Conservation (phyloP, 495 filamentous ascomycete genomes). For the Neurospora africana region DNA sequence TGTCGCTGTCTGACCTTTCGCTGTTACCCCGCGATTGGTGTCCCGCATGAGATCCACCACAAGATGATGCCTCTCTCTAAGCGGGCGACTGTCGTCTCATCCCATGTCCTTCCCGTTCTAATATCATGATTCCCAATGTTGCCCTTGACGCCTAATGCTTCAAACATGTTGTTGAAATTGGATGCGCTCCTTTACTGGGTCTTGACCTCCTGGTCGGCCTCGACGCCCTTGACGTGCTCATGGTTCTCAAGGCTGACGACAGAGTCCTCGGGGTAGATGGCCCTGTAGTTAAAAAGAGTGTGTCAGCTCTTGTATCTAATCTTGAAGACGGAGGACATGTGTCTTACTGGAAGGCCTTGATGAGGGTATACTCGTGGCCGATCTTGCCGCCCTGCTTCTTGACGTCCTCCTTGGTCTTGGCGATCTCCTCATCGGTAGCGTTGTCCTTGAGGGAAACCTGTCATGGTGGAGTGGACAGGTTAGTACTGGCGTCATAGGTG, state of each 20-base stretch:
- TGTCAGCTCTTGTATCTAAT: not conserved
- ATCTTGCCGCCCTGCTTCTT: constrained; percentile 67
- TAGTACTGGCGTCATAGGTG: not conserved
- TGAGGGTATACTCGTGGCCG: constrained; percentile 68
- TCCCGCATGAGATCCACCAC: not conserved
- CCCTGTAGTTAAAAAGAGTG: constrained; percentile 38
- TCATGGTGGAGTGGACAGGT: constrained; percentile 1
- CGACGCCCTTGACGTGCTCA: constrained; percentile 61
- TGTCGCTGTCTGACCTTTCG: not conserved
- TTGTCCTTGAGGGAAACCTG: constrained; percentile 73
- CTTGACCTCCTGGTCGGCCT: constrained; percentile 57
- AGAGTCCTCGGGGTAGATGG: constrained; percentile 57
- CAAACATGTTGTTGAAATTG: not conserved
- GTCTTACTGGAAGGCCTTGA: constrained; percentile 84
- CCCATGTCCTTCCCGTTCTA: not conserved
- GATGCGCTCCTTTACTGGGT: constrained; percentile 47
- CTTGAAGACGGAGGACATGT: not conserved
- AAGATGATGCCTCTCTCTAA: not conserved
- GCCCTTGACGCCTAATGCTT: not conserved
- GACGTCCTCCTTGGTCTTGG: constrained; percentile 66
- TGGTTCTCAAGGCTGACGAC: constrained; percentile 50
- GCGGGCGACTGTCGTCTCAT: not conserved
- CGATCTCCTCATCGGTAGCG: constrained; percentile 48
- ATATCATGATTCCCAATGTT: not conserved
- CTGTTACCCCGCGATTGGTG: not conserved